Evolutionary conservation across 257 asterid genomes (phyloP).

Genomic region (Echites panduratus): DNA sequence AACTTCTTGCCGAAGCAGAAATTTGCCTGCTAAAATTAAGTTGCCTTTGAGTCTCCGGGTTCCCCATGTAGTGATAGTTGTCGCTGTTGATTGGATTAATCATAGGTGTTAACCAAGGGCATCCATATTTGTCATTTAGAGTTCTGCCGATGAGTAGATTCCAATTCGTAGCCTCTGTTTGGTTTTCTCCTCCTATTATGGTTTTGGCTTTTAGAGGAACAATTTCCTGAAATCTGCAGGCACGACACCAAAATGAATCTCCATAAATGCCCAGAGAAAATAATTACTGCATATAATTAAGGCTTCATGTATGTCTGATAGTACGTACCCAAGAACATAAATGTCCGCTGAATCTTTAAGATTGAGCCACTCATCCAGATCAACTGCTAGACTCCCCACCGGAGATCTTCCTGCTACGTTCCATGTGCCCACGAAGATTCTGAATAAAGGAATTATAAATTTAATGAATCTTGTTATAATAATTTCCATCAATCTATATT

Average conservation of each 20-base stretch:
- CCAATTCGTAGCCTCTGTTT: conserved; percentile 89
- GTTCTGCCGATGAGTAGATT: conserved; percentile 63
- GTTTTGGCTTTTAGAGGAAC: conserved; percentile 71
- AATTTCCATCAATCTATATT: no score
- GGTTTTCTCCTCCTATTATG: conserved; percentile 77
- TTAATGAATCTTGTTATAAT: no score
- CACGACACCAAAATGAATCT: conserved; percentile 7
- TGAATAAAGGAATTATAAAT: conserved; percentile 15
- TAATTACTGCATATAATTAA: background rate
- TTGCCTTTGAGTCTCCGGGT: conserved; percentile 15
- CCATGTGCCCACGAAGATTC: conserved; percentile 94
- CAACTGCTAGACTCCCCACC: conserved; percentile 68
- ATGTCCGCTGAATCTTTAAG: conserved; percentile 74
- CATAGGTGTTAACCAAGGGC: conserved; percentile 70
- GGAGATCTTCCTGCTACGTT: conserved; percentile 95
- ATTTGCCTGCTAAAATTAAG: conserved; percentile 14
- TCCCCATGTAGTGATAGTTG: conserved; percentile 23
- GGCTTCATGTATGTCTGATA: no score
- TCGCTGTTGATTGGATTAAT: conserved; percentile 58
- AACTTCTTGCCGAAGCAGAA: conserved; percentile 19
- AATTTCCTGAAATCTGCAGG: conserved; percentile 80
- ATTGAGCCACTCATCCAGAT: conserved; percentile 85
- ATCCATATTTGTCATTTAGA: conserved; percentile 58
- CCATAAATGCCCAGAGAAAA: background rate
- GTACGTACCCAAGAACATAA: conserved; percentile 79